phyloP scores from a whole-genome alignment of 2,329 filamentous ascomycete species.

The Aspergillus pseudoterreus region DNA sequence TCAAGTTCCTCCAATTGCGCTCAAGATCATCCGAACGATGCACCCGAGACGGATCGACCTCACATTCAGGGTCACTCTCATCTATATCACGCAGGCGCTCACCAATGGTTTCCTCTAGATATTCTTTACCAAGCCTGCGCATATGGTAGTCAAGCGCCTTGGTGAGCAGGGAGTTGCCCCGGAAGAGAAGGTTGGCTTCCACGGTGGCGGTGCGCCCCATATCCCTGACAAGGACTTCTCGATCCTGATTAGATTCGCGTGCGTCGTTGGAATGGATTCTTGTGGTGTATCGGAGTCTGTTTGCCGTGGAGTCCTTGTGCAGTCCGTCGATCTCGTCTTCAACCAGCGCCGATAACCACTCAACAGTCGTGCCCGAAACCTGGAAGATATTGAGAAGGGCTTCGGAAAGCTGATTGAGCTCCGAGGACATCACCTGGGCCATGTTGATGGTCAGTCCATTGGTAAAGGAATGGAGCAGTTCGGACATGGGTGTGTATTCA shows the following conservation, averaged over 20 bases:
- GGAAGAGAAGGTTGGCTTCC: constrained; percentile 91
- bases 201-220: constrained; percentile 62
- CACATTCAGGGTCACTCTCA: constrained; percentile 83
- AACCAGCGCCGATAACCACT: constrained; percentile 90
- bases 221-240: constrained; percentile 60
- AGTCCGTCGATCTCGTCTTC: constrained; percentile 97
- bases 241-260: constrained; percentile 53
- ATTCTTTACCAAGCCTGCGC: constrained; percentile 89
- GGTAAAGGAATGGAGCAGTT: constrained; percentile 79
- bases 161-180: constrained; percentile 89
- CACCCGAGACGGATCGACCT: constrained; percentile 86
- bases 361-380: constrained; percentile 74
- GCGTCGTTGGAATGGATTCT: constrained; percentile 59
- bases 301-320: constrained; percentile 73
- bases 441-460: constrained; percentile 82
- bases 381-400: constrained; percentile 92
- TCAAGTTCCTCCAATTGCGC: constrained; percentile 76
- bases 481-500: constrained; percentile 79
- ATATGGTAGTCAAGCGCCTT: constrained; percentile 94
- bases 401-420: constrained; percentile 77
- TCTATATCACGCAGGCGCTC: constrained; percentile 87
- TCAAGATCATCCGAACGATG: constrained; percentile 65
- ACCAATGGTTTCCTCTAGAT: constrained; percentile 80
- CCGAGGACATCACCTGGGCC: constrained; percentile 70
- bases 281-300: constrained; percentile 57